Evolutionary conservation across 768 basidiomycete species (phyloP).

Genomic region (Porphyrellus cyaneotinctus): DNA sequence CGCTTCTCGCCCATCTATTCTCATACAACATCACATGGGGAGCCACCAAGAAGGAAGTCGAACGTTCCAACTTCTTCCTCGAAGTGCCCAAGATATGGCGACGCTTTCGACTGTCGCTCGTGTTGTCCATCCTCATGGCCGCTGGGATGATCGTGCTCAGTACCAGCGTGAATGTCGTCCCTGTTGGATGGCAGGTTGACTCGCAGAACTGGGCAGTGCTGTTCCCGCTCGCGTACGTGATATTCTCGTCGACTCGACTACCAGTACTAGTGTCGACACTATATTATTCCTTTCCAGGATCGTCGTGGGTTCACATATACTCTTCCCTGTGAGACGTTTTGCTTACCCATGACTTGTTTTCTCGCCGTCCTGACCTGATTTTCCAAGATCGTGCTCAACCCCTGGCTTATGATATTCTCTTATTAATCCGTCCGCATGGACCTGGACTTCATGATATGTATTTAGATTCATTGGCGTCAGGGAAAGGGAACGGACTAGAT

Average conservation of each 20-base stretch:
- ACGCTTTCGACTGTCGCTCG: constrained; percentile 66
- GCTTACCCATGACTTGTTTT: constrained; percentile 6
- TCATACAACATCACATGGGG: constrained; percentile 59
- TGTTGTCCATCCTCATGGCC: constrained; percentile 47
- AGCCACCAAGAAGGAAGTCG: constrained; percentile 75
- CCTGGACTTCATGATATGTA: background rate
- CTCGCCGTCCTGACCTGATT: constrained; percentile 28
- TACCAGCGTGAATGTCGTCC: constrained; percentile 41
- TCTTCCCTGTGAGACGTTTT: constrained; percentile 60
- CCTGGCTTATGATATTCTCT: constrained; percentile 85
- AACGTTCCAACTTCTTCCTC: constrained; percentile 87
- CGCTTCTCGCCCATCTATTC: constrained; percentile 53
- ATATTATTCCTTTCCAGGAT: constrained; percentile 25
- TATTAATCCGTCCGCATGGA: constrained; percentile 26
- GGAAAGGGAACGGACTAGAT: no score
- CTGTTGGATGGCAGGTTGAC: constrained; percentile 64
- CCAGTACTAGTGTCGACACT: background rate
- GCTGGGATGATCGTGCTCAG: constrained; percentile 56
- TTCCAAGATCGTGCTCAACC: constrained; percentile 72
- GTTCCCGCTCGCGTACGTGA: constrained; percentile 58
- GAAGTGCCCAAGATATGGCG: constrained; percentile 82
- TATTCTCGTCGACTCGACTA: background rate
- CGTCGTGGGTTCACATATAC: constrained; percentile 60
- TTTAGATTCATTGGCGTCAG: no score
- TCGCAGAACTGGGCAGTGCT: constrained; percentile 64